A percentile compares a stretch with the other conserved stretches of the same genome.
phyloP scores from a whole-genome alignment of 805 yeast genomes.

The Starmerella tilneyi region DNA sequence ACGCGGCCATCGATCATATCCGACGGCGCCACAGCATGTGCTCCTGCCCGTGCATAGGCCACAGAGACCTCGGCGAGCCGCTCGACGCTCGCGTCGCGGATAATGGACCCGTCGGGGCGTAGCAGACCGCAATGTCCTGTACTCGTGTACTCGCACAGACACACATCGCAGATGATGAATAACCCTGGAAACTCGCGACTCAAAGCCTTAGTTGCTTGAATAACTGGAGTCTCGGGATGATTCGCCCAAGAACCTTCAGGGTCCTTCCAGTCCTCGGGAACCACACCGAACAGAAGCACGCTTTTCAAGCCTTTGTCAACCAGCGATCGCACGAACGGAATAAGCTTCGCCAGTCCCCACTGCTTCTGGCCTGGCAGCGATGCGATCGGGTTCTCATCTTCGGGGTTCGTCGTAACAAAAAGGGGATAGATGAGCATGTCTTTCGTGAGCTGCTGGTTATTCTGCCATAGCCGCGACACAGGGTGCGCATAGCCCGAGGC shows the following conservation, averaged over 20 bases:
- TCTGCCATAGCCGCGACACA: constrained; percentile 81
- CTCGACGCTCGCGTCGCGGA: constrained; percentile 60
- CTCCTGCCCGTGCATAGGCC: constrained; percentile 92
- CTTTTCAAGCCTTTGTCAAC: constrained; percentile 74
- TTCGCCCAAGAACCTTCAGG: constrained; percentile 80
- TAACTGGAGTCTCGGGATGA: constrained; percentile 93
- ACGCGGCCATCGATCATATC: constrained; percentile 97
- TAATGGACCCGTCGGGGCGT: constrained; percentile 70
- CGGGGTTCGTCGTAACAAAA: constrained; percentile 68
- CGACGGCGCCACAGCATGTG: constrained; percentile 89
- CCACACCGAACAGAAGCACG: constrained; percentile 84
- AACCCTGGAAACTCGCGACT: constrained; percentile 63
- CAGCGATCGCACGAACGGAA: constrained; percentile 58
- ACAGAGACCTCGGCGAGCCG: constrained; percentile 92
- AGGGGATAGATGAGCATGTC: constrained; percentile 88
- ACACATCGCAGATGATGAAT: constrained; percentile 86
- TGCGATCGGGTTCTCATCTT: constrained; percentile 61
- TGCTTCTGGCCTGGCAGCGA: constrained; percentile 83
- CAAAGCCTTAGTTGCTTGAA: constrained; percentile 59
- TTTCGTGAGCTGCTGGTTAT: constrained; percentile 69
- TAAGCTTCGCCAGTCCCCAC: constrained; percentile 68
- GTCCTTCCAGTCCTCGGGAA: constrained; percentile 68
- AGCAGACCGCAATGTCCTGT: constrained; percentile 98
- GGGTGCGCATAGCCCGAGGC: constrained; percentile 96
- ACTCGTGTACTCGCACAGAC: constrained; percentile 89